Percentiles rank a stretch among this genome's conserved stretches.
These are phyloP conservation scores for Diophrys appendiculata DNA, from an alignment of 73 alveolate species.

Conservation along the genomic window DNA sequence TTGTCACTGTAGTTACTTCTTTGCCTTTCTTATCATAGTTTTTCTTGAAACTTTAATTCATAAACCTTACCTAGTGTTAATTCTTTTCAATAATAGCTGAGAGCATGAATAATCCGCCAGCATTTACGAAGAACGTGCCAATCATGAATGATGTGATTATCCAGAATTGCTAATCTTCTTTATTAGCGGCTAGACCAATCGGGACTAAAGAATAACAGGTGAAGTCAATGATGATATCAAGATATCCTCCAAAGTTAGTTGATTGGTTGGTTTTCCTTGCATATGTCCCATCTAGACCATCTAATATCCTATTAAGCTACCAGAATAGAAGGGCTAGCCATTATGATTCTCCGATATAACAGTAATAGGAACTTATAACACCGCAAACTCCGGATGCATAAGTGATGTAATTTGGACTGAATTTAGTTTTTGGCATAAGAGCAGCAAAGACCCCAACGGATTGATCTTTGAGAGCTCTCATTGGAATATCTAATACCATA, in stretches of 20 bases:
- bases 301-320: slow-evolving; percentile 52
- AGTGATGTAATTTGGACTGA: slow-evolving; percentile 61
- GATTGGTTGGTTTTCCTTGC: slow-evolving; percentile 64
- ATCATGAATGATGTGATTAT: slow-evolving; percentile 29
- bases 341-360: slow-evolving; percentile 28
- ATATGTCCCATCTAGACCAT: slow-evolving; percentile 73
- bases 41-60: slow-evolving; percentile 14
- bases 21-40: slow-evolving; percentile 13
- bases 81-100: slow-evolving; percentile 65
- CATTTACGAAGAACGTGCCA: slow-evolving; percentile 60
- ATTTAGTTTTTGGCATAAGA: background rate
- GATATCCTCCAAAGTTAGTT: slow-evolving; percentile 74
- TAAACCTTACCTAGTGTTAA: too few species aligned
- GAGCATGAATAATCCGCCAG: slow-evolving; percentile 61
- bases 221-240: slow-evolving; percentile 69
- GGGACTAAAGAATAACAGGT: slow-evolving; percentile 67
- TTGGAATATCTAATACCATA: slow-evolving; percentile 54
- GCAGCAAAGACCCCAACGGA: slow-evolving; percentile 26
- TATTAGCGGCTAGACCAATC: slow-evolving; percentile 45
- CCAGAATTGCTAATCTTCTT: slow-evolving; percentile 30
- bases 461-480: slow-evolving; percentile 54
- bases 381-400: slow-evolving; percentile 48
- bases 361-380: background rate
- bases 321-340: slow-evolving; percentile 33
- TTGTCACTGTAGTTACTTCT: slow-evolving; percentile 62